phyloP scores from a whole-genome alignment of 495 filamentous ascomycete species.

The Hapsidospora chrysogenum region DNA sequence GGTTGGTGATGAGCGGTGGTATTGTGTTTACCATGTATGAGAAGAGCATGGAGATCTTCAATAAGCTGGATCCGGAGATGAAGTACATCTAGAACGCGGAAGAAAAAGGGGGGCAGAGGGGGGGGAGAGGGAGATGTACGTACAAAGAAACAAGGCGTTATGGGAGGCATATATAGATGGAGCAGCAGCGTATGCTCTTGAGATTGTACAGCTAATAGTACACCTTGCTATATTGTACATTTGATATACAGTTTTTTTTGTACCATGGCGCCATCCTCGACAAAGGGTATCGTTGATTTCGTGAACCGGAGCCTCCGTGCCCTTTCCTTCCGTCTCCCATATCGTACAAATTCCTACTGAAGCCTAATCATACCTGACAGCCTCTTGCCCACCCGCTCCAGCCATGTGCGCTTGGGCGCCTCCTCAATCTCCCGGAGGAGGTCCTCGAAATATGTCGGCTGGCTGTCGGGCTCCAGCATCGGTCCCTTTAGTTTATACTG shows the following conservation, averaged over 20 bases:
- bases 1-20: slow-evolving; percentile 79
- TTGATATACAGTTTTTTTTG: not conserved
- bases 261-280: no score
- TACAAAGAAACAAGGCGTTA: no score
- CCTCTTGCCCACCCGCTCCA: slow-evolving; percentile 36
- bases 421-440: slow-evolving; percentile 56
- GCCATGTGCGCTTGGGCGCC: slow-evolving; percentile 45
- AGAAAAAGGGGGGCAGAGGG: not conserved
- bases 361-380: slow-evolving; percentile 50
- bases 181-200: no score
- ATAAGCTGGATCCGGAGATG: slow-evolving; percentile 64
- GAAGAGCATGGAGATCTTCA: slow-evolving; percentile 84
- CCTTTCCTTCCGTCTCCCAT: no score
- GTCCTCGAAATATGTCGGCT: slow-evolving; percentile 62
- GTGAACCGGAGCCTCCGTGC: no score
- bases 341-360: slow-evolving; percentile 7
- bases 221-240: slow-evolving; percentile 1
- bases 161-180: no score
- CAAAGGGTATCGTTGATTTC: not conserved
- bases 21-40: slow-evolving; percentile 99
- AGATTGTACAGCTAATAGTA: no score
- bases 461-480: slow-evolving; percentile 51
- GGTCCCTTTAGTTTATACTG: slow-evolving; percentile 47
- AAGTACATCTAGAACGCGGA: slow-evolving; percentile 48
- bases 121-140: no score